A percentile compares a stretch with the other conserved stretches of the same genome.
Conservation (phyloP, 2,329 filamentous ascomycete species). For the Beauveria asiatica region DNA sequence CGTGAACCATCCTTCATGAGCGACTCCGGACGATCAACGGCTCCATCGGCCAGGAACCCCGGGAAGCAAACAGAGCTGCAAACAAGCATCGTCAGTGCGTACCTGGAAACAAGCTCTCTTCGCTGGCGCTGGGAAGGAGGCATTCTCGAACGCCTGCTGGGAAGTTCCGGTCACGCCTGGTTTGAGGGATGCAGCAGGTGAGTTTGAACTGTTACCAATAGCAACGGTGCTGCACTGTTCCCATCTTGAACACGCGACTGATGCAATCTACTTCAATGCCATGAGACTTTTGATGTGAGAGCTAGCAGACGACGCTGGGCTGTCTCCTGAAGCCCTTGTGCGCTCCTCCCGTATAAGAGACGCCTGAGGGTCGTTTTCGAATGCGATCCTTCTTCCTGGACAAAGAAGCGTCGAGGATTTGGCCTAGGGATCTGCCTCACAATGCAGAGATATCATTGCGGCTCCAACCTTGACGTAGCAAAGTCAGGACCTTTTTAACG, state of each 20-base stretch:
- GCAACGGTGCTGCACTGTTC: not conserved
- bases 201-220: not conserved
- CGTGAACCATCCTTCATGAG: not conserved
- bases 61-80: not conserved
- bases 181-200: not conserved
- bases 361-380: not conserved
- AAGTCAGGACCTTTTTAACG: not conserved
- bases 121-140: not conserved
- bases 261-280: not conserved
- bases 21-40: not conserved
- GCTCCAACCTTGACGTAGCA: no score
- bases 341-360: not conserved
- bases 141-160: not conserved
- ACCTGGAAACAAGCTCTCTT: not conserved
- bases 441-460: not conserved
- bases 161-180: not conserved
- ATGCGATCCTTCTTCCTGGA: not conserved
- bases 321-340: not conserved
- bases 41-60: not conserved
- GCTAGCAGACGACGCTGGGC: not conserved
- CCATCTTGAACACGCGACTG: not conserved
- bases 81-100: not conserved
- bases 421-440: not conserved
- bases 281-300: not conserved
- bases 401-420: not conserved